Evolutionary conservation across 345 rosid genomes (phyloP), one percentile per base, ranked within the genome.

Genomic region (Citrus australasica): DNA sequence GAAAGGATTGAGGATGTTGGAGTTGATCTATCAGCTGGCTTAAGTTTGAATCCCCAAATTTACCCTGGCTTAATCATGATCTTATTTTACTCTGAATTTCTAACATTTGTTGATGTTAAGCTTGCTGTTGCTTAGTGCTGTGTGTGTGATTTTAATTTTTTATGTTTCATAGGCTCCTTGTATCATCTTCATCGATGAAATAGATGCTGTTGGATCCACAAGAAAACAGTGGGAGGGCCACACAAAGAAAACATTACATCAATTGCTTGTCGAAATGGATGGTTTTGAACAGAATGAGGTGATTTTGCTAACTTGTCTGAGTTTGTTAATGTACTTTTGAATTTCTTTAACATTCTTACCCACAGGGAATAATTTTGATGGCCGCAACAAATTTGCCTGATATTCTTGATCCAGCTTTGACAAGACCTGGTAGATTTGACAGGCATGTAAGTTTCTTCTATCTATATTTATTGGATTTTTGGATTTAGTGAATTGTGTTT

Each of bases 221-320:
- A 85, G 99, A 80, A 96, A 94, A 81, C 98, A 94, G 85, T 94
- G 98, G 99, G 98, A 96, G 87, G 98, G 98, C 78, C 97, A 96
- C 85, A 94, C 99, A 16, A 96, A 96, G 92, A 96, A 94, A 86
- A 96, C 98, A n/a, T 82, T 96, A 86, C 98, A 96, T 85, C 99
- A 96, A 80, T 82, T 96, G 69, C 99, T 96, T 71, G 99, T 94
- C 37, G 98, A 96, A 86, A 96, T 96, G 99, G 99, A 92, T 88
- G 99, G 99, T 79, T 96, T 96, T 85, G 98, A 96, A 82, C 97
- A 94, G 82, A 94, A 96, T 84, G 98, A 92, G 99, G 98, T 92
- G 87, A 4, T 79, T 10, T 58, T 46, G 77, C 38, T 71, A 68
- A 68, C 46, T 76, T 73, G 30, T 37, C 9, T 33, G 40, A 71